These are phyloP conservation scores for Xanthoconium stramineum DNA, from an alignment of 768 basidiomycete species.

Conservation along the genomic window DNA sequence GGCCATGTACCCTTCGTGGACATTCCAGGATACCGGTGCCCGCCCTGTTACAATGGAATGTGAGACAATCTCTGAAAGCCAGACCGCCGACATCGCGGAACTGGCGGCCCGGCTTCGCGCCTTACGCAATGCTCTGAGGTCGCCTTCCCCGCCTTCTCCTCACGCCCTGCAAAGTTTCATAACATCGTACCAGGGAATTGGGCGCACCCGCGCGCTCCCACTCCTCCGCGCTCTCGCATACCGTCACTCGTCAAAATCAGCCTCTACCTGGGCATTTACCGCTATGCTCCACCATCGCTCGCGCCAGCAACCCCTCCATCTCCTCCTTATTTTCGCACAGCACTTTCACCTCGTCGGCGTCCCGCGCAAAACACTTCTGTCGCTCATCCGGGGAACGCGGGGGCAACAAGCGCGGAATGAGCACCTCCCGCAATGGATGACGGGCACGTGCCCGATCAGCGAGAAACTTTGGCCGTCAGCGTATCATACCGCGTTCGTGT, in stretches of 20 bases:
- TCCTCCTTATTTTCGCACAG: conserved; percentile 43
- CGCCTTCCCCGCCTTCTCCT: conserved; percentile 21
- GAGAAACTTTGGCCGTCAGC: conserved; percentile 32
- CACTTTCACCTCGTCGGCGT: conserved; percentile 54
- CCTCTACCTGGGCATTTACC: conserved; percentile 26
- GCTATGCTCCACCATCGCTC: conserved; percentile 29
- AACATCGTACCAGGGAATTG: conserved; percentile 21
- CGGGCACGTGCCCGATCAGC: background rate
- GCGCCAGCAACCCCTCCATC: conserved; percentile 11
- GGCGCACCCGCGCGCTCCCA: conserved; percentile 16
- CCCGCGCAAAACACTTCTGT: conserved; percentile 34
- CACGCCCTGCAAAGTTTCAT: conserved; percentile 16
- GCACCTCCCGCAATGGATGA: background rate
- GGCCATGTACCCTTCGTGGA: conserved; percentile 13
- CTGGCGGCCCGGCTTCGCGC: conserved; percentile 23
- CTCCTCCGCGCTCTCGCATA: conserved; percentile 21
- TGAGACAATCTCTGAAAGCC: background rate
- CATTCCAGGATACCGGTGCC: background rate
- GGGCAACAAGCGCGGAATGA: conserved; percentile 6
- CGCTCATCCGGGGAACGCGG: conserved; percentile 11
- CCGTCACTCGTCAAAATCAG: conserved; percentile 24
- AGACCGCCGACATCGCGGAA: conserved; percentile 1
- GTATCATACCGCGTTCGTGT: conserved; percentile 35
- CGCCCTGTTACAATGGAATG: background rate
- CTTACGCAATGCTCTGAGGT: conserved; percentile 24